Percentiles rank a stretch among this genome's conserved stretches.
These are phyloP conservation scores for Macadamia integrifolia DNA, from an alignment of 164 flowering plant species.

Conservation along the genomic window DNA sequence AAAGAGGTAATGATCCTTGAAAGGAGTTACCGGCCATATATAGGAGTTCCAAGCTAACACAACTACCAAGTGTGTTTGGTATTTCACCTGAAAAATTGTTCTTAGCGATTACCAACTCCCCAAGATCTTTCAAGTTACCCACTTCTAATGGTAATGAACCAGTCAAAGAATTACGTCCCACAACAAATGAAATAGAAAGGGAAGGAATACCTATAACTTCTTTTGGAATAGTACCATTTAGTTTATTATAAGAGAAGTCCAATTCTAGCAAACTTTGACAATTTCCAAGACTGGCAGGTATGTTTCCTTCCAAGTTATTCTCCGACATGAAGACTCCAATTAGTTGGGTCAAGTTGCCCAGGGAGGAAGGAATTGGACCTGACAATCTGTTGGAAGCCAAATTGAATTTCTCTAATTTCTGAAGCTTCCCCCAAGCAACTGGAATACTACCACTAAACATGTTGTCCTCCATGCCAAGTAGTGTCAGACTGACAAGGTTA, in stretches of 20 bases:
- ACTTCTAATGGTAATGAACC: slow-evolving; percentile 5
- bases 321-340: slow-evolving; percentile 4
- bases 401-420: slow-evolving; percentile 4
- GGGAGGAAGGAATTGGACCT: slow-evolving; percentile 23
- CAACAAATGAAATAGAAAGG: slow-evolving; percentile 8
- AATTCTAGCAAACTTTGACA: slow-evolving; percentile 12
- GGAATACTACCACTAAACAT: slow-evolving; percentile 17
- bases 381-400: slow-evolving; percentile 16
- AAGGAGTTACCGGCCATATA: slow-evolving; percentile 14
- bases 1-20: slow-evolving; percentile 23
- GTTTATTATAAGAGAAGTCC: slow-evolving; percentile 17
- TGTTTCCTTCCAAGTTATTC: slow-evolving; percentile 1
- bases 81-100: slow-evolving; percentile 29
- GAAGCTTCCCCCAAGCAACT: slow-evolving; percentile 19
- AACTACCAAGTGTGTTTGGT: slow-evolving; percentile 20
- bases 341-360: slow-evolving; percentile 25
- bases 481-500: slow-evolving; percentile 15
- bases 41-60: not conserved
- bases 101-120: slow-evolving; percentile 9
- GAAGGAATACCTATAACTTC: slow-evolving; percentile 18
- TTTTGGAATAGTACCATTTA: slow-evolving; percentile 12
- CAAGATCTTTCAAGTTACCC: slow-evolving; percentile 22
- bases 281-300: slow-evolving; percentile 27
- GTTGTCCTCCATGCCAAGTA: slow-evolving; percentile 9
- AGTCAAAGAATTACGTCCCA: slow-evolving; percentile 20